Base-by-base conservation (phyloP, 1,284 basidiomycete genomes). In the Thecaphora frezii region DNA sequence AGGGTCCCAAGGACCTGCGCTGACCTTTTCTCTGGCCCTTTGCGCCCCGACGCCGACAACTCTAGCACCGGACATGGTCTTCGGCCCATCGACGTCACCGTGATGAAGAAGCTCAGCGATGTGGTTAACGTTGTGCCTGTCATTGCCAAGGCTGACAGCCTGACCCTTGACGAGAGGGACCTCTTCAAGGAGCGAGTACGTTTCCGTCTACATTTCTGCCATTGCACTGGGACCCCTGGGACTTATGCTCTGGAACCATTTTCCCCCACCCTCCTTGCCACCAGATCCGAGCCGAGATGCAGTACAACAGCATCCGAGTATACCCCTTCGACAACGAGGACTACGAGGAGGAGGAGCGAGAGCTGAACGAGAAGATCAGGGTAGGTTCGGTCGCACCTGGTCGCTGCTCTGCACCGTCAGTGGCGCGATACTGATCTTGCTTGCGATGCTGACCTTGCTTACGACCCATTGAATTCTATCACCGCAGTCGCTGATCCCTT, bases 91-190 rank as follows among this genome's bases (percentile, higher is more conserved):
- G 96, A 98, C 77, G 89, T 97, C 46, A 93, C 92, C 70, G 94
- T 98, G 66, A 92, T 98, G 88, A 97, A 97, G 85, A 97, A 97
- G 84, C 84, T 98, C 52, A 89, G 88, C 79, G 94, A 98, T 80
- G 94, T 98, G 38, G 94, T 97, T 81, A 98, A 98, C 75, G 94
- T 98, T 45, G 93, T 98, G 7, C 96, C 94, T 14, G 90, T 98
- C 60, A 97, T 98, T 78, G 94, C 96, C 73, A 98, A 98, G 85
- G 86, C 90, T n/a, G 94, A 98, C 81, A 89, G 88, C 65, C 83
- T 98, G 81, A 97, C 93, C 1, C 81, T 93, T 61, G 93, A 96
- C 69, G 96, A 98, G 83, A 84, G 93, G 63, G 89, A 89, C 62
- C 83, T 84, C 23, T 98, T 98, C 86, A 98, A 97, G 85, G 84